Evolutionary conservation across 192 early-diverging fungal genomes (phyloP).

Genomic region (Coemansia sp.): DNA sequence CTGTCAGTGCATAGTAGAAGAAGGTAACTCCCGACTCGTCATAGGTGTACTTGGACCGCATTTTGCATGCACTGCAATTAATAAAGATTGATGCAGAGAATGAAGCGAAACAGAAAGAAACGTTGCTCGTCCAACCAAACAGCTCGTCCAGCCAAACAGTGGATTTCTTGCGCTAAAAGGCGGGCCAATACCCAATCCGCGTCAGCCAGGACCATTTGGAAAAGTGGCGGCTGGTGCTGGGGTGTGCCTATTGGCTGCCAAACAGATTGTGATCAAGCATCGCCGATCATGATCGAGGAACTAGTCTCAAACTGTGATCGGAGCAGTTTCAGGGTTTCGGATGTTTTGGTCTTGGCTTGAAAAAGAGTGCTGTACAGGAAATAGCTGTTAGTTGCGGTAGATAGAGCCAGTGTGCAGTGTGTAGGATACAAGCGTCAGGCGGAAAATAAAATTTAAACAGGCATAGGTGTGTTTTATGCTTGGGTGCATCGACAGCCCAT

Average conservation of each 20-base stretch:
- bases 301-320: neutral
- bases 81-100: conserved; percentile 5
- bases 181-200: too few species aligned
- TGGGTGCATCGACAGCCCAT: neutral
- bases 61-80: conserved; percentile 31
- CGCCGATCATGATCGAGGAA: conserved; percentile 7
- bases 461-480: neutral
- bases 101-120: neutral
- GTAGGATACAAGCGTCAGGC: neutral
- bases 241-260: conserved; percentile 7
- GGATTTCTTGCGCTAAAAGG: neutral
- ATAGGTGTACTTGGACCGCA: conserved; percentile 81
- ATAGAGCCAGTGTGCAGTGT: neutral
- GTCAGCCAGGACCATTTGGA: neutral
- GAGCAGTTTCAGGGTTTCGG: neutral
- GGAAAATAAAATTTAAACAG: neutral
- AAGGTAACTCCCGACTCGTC: conserved; percentile 94
- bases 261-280: conserved; percentile 5
- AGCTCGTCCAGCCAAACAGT: neutral
- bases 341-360: neutral
- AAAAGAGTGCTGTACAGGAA: neutral
- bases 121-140: neutral
- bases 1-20: conserved; percentile 87
- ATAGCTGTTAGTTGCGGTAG: neutral
- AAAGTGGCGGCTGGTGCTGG: conserved; percentile 4